Conservation (phyloP, 2,329 filamentous ascomycete species). For the Penicillium sp. region DNA sequence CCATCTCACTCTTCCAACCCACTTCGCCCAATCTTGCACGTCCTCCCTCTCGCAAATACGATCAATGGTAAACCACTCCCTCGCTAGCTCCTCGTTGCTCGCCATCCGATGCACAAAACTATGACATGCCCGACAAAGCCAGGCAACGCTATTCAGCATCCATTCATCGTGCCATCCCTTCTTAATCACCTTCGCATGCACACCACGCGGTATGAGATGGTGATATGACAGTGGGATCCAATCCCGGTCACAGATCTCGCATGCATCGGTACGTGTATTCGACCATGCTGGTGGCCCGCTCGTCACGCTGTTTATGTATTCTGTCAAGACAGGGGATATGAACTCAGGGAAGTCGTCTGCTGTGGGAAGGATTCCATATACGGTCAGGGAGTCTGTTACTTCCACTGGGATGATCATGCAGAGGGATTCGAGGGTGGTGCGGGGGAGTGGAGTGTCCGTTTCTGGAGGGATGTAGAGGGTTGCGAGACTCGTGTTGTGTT, state of each 20-base stretch:
- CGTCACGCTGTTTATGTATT: slow-evolving; percentile 60
- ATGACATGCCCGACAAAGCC: slow-evolving; percentile 83
- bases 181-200: slow-evolving; percentile 73
- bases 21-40: slow-evolving; percentile 67
- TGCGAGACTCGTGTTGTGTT: slow-evolving; percentile 51
- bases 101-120: slow-evolving; percentile 75
- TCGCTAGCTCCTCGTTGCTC: slow-evolving; percentile 73
- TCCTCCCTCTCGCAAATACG: slow-evolving; percentile 67
- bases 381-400: slow-evolving; percentile 64
- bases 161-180: slow-evolving; percentile 76
- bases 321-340: slow-evolving; percentile 60
- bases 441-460: slow-evolving; percentile 51
- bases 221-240: slow-evolving; percentile 80
- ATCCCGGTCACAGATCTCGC: slow-evolving; percentile 73
- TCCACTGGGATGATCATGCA: slow-evolving; percentile 57
- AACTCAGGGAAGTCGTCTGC: slow-evolving; percentile 52
- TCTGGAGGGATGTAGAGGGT: slow-evolving; percentile 49
- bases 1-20: slow-evolving; percentile 74
- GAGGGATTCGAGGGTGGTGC: slow-evolving; percentile 50
- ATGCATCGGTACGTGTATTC: slow-evolving; percentile 57
- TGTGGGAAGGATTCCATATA: slow-evolving; percentile 62
- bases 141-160: slow-evolving; percentile 75
- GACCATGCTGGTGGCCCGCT: slow-evolving; percentile 64
- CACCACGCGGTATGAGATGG: slow-evolving; percentile 75
- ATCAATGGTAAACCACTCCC: slow-evolving; percentile 70